Percentiles rank a stretch among this genome's conserved stretches.
These are phyloP conservation scores for Monosporascus sp. DNA, from an alignment of 2,329 filamentous ascomycete genomes.

Conservation along the genomic window DNA sequence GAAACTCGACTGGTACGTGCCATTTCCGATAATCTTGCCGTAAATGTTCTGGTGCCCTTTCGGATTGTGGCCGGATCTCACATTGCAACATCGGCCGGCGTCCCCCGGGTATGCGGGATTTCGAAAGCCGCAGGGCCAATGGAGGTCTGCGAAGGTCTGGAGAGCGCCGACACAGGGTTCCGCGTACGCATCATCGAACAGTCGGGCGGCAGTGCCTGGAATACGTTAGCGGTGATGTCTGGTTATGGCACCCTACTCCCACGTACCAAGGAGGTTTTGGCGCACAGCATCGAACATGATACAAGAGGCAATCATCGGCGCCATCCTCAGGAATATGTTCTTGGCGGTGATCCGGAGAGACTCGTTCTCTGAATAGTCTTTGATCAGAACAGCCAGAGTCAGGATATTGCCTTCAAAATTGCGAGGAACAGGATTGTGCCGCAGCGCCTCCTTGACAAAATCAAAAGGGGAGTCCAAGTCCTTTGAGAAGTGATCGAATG, in stretches of 20 bases:
- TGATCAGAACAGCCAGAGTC: conserved; percentile 23
- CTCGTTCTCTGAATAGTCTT: conserved; percentile 13
- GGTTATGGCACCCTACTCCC: background rate
- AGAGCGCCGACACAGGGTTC: conserved; percentile 24
- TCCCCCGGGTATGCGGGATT: conserved; percentile 18
- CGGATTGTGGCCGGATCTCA: conserved; percentile 26
- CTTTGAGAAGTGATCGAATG: conserved; percentile 27
- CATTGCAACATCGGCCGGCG: conserved; percentile 25
- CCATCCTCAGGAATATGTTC: conserved; percentile 25
- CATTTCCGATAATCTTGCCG: conserved; percentile 28
- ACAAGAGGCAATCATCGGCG: conserved; percentile 27
- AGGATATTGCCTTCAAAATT: conserved; percentile 29
- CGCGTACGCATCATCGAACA: conserved; percentile 26
- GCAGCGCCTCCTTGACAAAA: conserved; percentile 28
- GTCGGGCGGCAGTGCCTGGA: conserved; percentile 23
- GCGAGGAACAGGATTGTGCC: conserved; percentile 25
- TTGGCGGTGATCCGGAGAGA: conserved; percentile 17
- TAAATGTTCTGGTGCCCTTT: conserved; percentile 29
- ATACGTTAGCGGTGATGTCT: background rate
- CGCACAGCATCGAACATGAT: conserved; percentile 29
- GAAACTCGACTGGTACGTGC: conserved; percentile 26
- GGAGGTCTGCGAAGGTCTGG: conserved; percentile 25
- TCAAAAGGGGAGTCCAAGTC: conserved; percentile 28
- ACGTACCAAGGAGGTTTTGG: conserved; percentile 23
- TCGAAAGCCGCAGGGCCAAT: conserved; percentile 25